Evolutionary conservation across 257 asterid genomes (phyloP), one percentile per base, ranked within the genome.

Genomic region (Ballota nigra): DNA sequence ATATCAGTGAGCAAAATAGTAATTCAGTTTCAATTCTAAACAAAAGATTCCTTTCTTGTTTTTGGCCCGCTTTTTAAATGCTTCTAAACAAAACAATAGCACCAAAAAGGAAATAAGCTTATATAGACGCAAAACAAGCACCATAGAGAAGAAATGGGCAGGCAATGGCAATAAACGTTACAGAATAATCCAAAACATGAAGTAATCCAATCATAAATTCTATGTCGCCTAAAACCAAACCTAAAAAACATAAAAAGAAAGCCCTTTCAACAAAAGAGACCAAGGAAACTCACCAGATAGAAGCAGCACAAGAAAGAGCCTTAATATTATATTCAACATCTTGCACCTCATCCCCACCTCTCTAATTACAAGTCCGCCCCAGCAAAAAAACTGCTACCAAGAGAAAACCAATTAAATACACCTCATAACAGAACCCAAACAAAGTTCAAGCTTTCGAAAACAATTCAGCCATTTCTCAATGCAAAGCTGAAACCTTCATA

Each of bases 281-380:
- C 61, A 33, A 64, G 23, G 64, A 62, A 67, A 79, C 85, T 68
- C 80, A 90, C 98, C 95, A 77, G 80, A 71, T 22, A 86, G 67
- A 64, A 86, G 79, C 79, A 92, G 83, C 78, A 80, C 70, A 77
- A 84, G 71, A 45, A 80, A 56, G 64, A 79, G 56, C 66, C 81
- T 76, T 65, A 80, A 71, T 73, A 75, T 71, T 38, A 77, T 68
- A 70, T 55, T 49, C 75, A 68, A 60, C 34, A 20, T 69, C 72
- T 47, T 73, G 77, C 78, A 79, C 86, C 81, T 83, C 93, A 86
- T 85, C 67, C 72, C 68, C 83, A 74, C 75, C 70, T 75, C 83
- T 75, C 65, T 15, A n/a, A 41, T n/a, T 36, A 62, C 45, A 60
- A 68, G 72, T 51, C 72, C 63, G 65, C 66, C 71, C 59, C 69